These are phyloP conservation scores for Pseudogymnoascus destructans DNA, from an alignment of 2,329 filamentous ascomycete species.

Conservation along the genomic window DNA sequence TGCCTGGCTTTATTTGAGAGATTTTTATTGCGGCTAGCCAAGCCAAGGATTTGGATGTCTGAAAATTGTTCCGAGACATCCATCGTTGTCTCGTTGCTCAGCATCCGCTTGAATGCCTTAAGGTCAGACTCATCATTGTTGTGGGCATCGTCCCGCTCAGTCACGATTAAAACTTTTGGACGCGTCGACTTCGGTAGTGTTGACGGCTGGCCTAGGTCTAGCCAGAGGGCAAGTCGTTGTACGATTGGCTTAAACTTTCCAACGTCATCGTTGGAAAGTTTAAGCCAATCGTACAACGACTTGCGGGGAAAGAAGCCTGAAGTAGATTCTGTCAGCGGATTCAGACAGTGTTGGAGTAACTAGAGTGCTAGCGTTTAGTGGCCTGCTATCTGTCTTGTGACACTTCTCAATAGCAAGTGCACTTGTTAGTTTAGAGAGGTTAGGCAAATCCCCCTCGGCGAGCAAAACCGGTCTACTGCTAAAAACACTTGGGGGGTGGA, in stretches of 20 bases:
- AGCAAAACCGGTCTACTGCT: slow-evolving; percentile 13
- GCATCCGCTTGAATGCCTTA: slow-evolving; percentile 10
- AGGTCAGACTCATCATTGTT: slow-evolving; percentile 11
- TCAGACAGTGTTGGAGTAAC: slow-evolving; percentile 8
- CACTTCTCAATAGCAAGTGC: slow-evolving; percentile 9
- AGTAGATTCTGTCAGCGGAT: slow-evolving; percentile 14
- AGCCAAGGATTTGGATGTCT: slow-evolving; percentile 13
- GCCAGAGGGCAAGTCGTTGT: slow-evolving; percentile 14
- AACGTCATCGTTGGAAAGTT: too few species aligned
- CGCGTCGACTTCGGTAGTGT: slow-evolving; percentile 11
- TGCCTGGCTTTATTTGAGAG: slow-evolving; percentile 14
- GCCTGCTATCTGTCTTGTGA: slow-evolving; percentile 9
- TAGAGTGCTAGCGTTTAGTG: neutral
- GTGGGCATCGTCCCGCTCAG: slow-evolving; percentile 9
- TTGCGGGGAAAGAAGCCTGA: neutral
- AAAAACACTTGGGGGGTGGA: slow-evolving; percentile 12
- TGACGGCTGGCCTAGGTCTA: slow-evolving; percentile 14
- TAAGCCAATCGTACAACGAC: too few species aligned
- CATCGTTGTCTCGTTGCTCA: slow-evolving; percentile 15
- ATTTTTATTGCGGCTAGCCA: slow-evolving; percentile 11
- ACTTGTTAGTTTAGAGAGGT: slow-evolving; percentile 10
- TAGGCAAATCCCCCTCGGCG: slow-evolving; percentile 13
- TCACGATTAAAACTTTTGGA: slow-evolving; percentile 10
- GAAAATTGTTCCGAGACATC: slow-evolving; percentile 5
- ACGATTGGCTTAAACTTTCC: slow-evolving; percentile 12